Base-by-base conservation (phyloP, 306 rosid species). In the Glycine latifolia region DNA sequence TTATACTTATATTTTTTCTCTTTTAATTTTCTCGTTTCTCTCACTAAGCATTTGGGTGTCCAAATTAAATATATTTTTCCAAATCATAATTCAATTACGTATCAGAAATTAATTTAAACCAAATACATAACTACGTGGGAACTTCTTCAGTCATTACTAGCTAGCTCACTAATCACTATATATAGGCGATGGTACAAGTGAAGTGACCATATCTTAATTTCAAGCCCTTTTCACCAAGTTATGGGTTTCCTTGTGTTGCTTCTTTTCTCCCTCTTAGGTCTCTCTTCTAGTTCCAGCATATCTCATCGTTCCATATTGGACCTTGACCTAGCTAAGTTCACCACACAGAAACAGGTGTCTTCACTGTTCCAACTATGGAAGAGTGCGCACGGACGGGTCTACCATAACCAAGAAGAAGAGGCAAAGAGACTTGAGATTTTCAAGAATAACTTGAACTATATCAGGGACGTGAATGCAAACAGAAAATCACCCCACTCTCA, bases 311-410 rank as follows among this genome's bases (percentile, higher is more conserved):
- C 73, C 73, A 44, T 68, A n/a, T 46, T 15, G 50, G 31, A 43
- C 71, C 50, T 66, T 6, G 71, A 39, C 71, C 11, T 41, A 6
- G 31, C 46, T 49, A 66, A 41, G 73, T n/a, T 2, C 4, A 67
- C 73, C 53, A 14, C 53, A 43, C n/a, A 44, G 71, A 35, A 71
- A 62, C 74, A 66, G 20, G 78, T 60, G 31, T 79, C 70, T 31
- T 84, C 79, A 85, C 80, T 85, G 4, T 88, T 88, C 71, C 86
- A 76, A 43, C 65, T 7, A 13, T 87, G 94, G 94, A 85, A 37
- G 79, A 75, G 55, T 60, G 71, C 87, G 81, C 77, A 76, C 66
- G 75, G 49, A 47, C 84, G 81, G 75, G 82, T 76, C 46, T 88
- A 90, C 83, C 44, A 73, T 16, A 79, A 76, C 33, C 16, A 33